Evolutionary conservation across 805 yeast genomes (phyloP).

Genomic region (Myxozyma sirexii): DNA sequence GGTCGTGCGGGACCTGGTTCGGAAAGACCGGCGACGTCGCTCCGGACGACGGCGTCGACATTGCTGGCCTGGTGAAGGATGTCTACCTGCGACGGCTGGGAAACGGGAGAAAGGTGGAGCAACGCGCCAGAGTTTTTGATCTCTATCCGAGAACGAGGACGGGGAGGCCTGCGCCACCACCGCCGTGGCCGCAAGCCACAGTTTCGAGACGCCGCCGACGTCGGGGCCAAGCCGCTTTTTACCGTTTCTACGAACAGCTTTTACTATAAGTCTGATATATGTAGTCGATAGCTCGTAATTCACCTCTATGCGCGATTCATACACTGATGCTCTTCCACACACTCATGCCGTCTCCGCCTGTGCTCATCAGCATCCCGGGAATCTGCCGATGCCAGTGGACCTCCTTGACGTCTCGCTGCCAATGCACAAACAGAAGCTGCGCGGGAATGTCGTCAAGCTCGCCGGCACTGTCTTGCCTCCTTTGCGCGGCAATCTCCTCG

Average conservation of each 20-base stretch:
- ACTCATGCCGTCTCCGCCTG: constrained; percentile 93
- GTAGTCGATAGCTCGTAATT: neutral
- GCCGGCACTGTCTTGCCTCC: constrained; percentile 59
- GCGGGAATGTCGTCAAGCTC: constrained; percentile 92
- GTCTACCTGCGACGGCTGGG: neutral
- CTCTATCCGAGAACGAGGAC: no score
- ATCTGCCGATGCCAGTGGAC: constrained; percentile 97
- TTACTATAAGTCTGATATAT: neutral
- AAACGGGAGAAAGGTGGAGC: no score
- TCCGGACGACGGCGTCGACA: constrained; percentile 47
- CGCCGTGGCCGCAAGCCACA: no score
- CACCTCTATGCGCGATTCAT: constrained; percentile 41
- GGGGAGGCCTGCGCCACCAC: no score
- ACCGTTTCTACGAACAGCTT: neutral
- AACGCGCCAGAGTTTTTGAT: no score
- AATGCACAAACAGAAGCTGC: constrained; percentile 91
- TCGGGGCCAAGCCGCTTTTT: neutral
- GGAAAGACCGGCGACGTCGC: constrained; percentile 43
- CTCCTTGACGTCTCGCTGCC: constrained; percentile 98
- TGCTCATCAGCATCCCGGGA: constrained; percentile 91
- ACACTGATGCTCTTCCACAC: constrained; percentile 97
- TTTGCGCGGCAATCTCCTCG: constrained; percentile 89
- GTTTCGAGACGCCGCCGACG: no score
- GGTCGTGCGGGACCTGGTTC: neutral
- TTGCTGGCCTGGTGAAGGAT: neutral